Evolutionary conservation across 495 filamentous ascomycete species (phyloP).

Genomic region (Cercophora samala): DNA sequence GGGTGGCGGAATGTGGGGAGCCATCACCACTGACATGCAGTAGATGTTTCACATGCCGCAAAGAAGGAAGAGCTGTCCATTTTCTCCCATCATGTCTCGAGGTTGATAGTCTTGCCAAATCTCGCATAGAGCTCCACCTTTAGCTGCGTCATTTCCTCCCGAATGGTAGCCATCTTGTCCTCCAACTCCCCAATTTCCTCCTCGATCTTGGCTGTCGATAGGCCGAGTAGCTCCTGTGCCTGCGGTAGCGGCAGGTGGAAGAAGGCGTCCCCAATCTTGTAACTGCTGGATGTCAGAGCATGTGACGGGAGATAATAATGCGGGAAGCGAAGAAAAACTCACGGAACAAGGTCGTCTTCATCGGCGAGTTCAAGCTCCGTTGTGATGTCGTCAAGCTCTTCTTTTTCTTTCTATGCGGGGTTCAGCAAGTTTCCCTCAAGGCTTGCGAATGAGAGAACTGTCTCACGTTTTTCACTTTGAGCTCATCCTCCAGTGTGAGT

Average conservation of each 20-base stretch:
- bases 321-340: slow-evolving; percentile 25
- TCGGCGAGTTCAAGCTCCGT: slow-evolving; percentile 91
- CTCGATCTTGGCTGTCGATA: slow-evolving; percentile 68
- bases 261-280: slow-evolving; percentile 96
- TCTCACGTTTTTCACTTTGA: slow-evolving; percentile 77
- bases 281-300: slow-evolving; percentile 49
- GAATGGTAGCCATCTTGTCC: slow-evolving; percentile 65
- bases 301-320: neutral
- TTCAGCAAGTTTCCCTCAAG: slow-evolving; percentile 16
- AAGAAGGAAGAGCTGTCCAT: neutral
- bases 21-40: slow-evolving; percentile 7
- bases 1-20: neutral
- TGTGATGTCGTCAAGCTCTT: slow-evolving; percentile 89
- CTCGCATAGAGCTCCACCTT: slow-evolving; percentile 91
- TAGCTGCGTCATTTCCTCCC: slow-evolving; percentile 81
- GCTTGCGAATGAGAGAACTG: neutral
- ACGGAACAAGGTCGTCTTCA: slow-evolving; percentile 92
- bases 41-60: neutral
- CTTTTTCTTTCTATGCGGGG: slow-evolving; percentile 82
- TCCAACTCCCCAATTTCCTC: slow-evolving; percentile 72
- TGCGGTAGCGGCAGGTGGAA: slow-evolving; percentile 77
- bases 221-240: slow-evolving; percentile 76
- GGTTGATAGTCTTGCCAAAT: slow-evolving; percentile 91
- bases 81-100: slow-evolving; percentile 66
- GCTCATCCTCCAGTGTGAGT: slow-evolving; percentile 68